Evolutionary conservation across 345 rosid genomes (phyloP).

Genomic region (Aegle marmelos): DNA sequence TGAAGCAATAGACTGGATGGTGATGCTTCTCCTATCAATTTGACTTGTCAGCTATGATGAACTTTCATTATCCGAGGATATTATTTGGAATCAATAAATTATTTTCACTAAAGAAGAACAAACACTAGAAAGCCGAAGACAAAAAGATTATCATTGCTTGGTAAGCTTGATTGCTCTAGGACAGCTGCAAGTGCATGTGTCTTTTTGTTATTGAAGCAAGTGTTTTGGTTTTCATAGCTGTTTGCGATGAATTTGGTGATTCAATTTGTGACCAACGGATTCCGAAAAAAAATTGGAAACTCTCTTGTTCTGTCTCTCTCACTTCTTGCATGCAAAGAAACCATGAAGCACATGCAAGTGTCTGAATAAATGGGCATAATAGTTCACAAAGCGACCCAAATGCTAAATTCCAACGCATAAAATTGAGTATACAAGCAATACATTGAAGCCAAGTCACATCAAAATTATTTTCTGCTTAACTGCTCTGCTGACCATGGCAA

Average conservation of each 20-base stretch:
- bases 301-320: background rate
- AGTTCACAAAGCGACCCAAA: constrained; percentile 5
- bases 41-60: constrained; percentile 13
- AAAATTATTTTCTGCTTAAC: constrained; percentile 13
- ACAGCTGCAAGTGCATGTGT: background rate
- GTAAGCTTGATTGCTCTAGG: constrained; percentile 10
- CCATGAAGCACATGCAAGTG: constrained; percentile 18
- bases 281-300: constrained; percentile 2
- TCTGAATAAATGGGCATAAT: constrained; percentile 10
- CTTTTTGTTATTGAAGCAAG: background rate
- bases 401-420: constrained; percentile 7
- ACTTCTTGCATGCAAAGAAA: constrained; percentile 13
- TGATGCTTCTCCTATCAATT: constrained; percentile 14
- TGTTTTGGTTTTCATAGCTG: background rate
- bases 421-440: constrained; percentile 15
- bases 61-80: background rate
- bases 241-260: background rate
- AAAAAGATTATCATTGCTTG: background rate
- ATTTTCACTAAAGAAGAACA: constrained; percentile 1
- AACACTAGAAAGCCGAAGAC: background rate
- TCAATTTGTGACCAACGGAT: background rate
- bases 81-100: background rate
- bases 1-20: constrained; percentile 19
- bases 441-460: constrained; percentile 10
- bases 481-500: constrained; percentile 18